These are phyloP conservation scores for Trichophyton benhamiae DNA, from an alignment of 2,329 filamentous ascomycete genomes.

Conservation along the genomic window DNA sequence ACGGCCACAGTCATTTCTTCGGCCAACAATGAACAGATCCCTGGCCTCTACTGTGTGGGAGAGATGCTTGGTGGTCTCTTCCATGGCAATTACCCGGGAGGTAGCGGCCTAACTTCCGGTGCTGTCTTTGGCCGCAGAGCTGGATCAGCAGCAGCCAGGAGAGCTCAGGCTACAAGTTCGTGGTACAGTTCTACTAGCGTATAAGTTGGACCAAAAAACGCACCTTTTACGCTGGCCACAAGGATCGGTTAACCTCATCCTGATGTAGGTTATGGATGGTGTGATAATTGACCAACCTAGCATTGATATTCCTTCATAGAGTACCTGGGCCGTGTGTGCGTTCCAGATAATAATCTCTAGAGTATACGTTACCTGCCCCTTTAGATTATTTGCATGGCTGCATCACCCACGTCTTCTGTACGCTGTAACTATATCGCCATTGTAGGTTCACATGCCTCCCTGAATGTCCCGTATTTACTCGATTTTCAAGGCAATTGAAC, in stretches of 20 bases:
- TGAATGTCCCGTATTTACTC: not conserved
- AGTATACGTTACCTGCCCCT: not conserved
- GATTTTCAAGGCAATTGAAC: not conserved
- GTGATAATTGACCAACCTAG: not conserved
- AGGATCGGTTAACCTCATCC: not conserved
- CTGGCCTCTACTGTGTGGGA: slow-evolving; percentile 48
- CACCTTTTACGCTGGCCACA: not conserved
- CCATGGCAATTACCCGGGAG: slow-evolving; percentile 52
- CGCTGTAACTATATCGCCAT: not conserved
- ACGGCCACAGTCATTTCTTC: slow-evolving; percentile 43
- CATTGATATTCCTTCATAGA: not conserved
- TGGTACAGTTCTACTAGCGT: not conserved
- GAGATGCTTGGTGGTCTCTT: slow-evolving; percentile 57
- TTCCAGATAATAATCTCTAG: not conserved
- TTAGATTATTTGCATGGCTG: not conserved
- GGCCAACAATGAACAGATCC: slow-evolving; percentile 35
- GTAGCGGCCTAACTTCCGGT: slow-evolving; percentile 49
- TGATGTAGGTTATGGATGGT: not conserved
- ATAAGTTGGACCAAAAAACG: not conserved
- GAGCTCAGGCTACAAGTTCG: not conserved
- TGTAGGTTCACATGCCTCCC: not conserved
- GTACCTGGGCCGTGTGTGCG: not conserved
- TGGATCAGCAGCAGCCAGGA: slow-evolving; percentile 24
- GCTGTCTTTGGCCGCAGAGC: slow-evolving; percentile 41
- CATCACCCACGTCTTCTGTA: not conserved